Evolutionary conservation across 139 green algal genomes (phyloP).

Genomic region (Chlamydomonas incerta): DNA sequence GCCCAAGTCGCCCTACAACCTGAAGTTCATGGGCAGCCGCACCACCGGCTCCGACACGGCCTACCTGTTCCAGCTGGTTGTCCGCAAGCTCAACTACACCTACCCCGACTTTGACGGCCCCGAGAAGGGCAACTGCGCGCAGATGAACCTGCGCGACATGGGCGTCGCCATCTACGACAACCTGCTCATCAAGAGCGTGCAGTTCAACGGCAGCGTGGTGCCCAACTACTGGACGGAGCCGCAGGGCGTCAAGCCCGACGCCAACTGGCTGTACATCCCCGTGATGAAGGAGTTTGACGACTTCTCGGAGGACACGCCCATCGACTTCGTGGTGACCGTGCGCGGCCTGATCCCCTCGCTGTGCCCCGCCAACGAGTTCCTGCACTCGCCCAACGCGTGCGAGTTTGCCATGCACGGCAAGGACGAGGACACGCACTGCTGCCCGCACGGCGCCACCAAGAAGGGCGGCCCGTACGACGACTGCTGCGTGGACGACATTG

Average conservation of each 20-base stretch:
- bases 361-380: conserved; percentile 46
- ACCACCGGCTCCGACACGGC: conserved; percentile 56
- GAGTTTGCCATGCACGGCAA: conserved; percentile 60
- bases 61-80: conserved; percentile 51
- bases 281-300: conserved; percentile 24
- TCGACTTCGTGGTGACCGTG: conserved; percentile 54
- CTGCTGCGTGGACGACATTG: conserved; percentile 57
- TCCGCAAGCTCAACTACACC: conserved; percentile 14
- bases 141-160: conserved; percentile 55
- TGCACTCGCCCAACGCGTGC: conserved; percentile 45
- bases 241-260: conserved; percentile 8
- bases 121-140: conserved; percentile 43
- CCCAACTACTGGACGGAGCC: conserved; percentile 1
- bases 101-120: conserved; percentile 35
- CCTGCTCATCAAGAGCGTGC: conserved; percentile 52
- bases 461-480: conserved; percentile 20
- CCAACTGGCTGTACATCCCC: conserved; percentile 48
- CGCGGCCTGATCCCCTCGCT: conserved; percentile 42
- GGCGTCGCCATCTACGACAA: conserved; percentile 47
- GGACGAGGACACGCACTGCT: conserved; percentile 51
- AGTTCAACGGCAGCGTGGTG: conserved; percentile 47
- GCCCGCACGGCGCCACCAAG: conserved; percentile 49
- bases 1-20: conserved; percentile 44
- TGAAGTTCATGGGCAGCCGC: conserved; percentile 36
- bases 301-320: background rate